A percentile compares a stretch with the other conserved stretches of the same genome.
Conservation (phyloP, 2,329 filamentous ascomycete genomes). For the Raffaelea arxii region DNA sequence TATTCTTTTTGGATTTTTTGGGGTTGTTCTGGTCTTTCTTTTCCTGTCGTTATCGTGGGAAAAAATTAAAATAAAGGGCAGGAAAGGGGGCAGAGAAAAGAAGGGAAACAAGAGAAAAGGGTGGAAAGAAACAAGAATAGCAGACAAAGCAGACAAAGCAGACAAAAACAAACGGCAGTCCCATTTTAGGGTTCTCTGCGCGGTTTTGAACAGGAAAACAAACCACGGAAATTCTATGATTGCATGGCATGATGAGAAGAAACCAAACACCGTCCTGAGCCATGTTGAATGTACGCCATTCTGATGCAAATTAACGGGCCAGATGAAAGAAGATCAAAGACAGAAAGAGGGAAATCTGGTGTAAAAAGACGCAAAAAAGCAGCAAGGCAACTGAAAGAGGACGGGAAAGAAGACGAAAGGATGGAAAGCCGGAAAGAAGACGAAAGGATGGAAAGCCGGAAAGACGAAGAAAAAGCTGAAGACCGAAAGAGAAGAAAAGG, state of each 20-base stretch:
- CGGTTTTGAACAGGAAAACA: too few relatives aligned
- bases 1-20: too few relatives aligned
- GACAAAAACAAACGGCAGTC: neutral
- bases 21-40: too few relatives aligned
- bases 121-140: neutral
- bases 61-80: neutral
- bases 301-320: constrained; percentile 1
- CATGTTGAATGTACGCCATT: constrained; percentile 16
- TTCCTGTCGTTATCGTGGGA: too few relatives aligned
- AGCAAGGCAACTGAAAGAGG: too few relatives aligned
- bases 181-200: neutral
- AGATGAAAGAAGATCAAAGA: neutral
- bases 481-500: neutral
- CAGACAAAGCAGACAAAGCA: neutral
- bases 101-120: neutral
- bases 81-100: neutral
- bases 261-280: constrained; percentile 2
- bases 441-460: neutral
- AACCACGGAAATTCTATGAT: too few relatives aligned
- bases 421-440: neutral
- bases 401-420: neutral
- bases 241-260: neutral
- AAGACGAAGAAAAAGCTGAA: neutral
- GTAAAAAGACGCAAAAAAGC: too few relatives aligned
- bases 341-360: neutral